A percentile compares a stretch with the other conserved stretches of the same genome.
Conservation (phyloP, 108 stramenopile genomes). For the Cyclostephanos invisitatus region DNA sequence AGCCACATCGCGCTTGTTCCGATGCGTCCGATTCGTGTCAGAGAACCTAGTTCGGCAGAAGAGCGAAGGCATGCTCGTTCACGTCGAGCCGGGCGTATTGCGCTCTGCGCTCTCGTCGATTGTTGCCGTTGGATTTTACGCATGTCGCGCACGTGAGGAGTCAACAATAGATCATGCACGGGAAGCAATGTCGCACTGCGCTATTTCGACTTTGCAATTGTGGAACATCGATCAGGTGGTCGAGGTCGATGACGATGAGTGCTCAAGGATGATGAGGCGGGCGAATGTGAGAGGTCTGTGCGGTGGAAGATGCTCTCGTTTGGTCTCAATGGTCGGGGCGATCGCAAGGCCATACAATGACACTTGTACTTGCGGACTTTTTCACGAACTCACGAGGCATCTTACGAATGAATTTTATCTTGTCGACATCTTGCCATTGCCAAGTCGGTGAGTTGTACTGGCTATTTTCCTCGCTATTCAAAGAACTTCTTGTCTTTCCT, state of each 20-base stretch:
- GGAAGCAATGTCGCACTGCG: slow-evolving; percentile 40
- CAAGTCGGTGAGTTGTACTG: slow-evolving; percentile 23
- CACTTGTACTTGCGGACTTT: slow-evolving; percentile 29
- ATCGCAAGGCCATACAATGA: not conserved
- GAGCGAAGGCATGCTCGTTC: slow-evolving; percentile 14
- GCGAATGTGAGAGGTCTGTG: slow-evolving; percentile 3
- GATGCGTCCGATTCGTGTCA: slow-evolving; percentile 22
- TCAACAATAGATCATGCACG: slow-evolving; percentile 4
- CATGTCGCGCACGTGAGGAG: slow-evolving; percentile 6
- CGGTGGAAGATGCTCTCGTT: slow-evolving; percentile 14
- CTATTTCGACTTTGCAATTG: slow-evolving; percentile 26
- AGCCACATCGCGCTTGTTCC: slow-evolving; percentile 16
- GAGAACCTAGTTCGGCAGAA: slow-evolving; percentile 18
- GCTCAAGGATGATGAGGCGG: not conserved
- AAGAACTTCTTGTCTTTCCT: not conserved
- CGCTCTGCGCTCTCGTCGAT: slow-evolving; percentile 1
- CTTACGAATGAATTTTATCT: slow-evolving; percentile 7
- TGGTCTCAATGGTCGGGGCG: slow-evolving; percentile 27
- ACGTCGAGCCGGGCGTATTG: slow-evolving; percentile 23
- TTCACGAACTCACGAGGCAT: slow-evolving; percentile 3
- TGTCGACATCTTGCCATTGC: slow-evolving; percentile 23
- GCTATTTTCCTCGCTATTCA: not conserved
- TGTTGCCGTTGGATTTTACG: slow-evolving; percentile 33
- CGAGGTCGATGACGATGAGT: slow-evolving; percentile 15
- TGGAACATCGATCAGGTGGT: not conserved